Evolutionary conservation across 176 grass and related monocot species (phyloP).

Genomic region (Ampelocalamus luodianensis): DNA sequence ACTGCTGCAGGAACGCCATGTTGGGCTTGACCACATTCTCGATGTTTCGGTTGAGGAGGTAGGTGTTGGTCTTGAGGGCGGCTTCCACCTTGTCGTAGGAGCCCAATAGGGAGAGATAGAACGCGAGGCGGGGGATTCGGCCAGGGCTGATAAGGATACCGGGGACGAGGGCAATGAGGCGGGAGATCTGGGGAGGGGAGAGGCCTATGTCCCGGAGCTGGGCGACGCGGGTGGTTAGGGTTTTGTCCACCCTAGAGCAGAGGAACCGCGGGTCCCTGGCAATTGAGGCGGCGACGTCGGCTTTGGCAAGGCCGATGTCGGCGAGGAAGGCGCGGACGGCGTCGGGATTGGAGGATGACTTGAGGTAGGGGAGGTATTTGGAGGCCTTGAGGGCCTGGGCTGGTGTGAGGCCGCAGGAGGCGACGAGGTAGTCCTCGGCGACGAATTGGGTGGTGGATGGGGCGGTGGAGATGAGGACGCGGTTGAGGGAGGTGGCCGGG

Average conservation of each 20-base stretch:
- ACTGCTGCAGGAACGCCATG: not conserved
- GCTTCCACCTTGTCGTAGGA: not conserved
- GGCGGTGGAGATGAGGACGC: too few relatives aligned
- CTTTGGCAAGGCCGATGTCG: not conserved
- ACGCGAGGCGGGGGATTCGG: not conserved
- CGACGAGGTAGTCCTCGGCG: too few relatives aligned
- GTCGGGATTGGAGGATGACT: slow-evolving; percentile 31
- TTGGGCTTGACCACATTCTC: slow-evolving; percentile 15
- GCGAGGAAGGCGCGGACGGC: slow-evolving; percentile 28
- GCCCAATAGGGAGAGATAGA: not conserved
- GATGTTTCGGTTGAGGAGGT: not conserved
- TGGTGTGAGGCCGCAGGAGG: too few relatives aligned
- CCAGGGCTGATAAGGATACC: not conserved
- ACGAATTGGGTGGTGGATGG: too few relatives aligned
- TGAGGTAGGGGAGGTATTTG: slow-evolving; percentile 12
- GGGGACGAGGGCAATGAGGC: not conserved
- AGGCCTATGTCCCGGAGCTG: slow-evolving; percentile 13
- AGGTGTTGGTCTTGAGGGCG: not conserved
- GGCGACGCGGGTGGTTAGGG: slow-evolving; percentile 17
- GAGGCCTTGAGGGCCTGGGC: not conserved
- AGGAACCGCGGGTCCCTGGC: not conserved
- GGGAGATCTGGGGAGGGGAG: not conserved
- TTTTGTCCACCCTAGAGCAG: not conserved
- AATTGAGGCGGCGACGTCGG: not conserved
- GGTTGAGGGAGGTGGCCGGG: too few relatives aligned